These are phyloP conservation scores for Exophiala xenobiotica DNA, from an alignment of 2,329 filamentous ascomycete species.

Conservation along the genomic window DNA sequence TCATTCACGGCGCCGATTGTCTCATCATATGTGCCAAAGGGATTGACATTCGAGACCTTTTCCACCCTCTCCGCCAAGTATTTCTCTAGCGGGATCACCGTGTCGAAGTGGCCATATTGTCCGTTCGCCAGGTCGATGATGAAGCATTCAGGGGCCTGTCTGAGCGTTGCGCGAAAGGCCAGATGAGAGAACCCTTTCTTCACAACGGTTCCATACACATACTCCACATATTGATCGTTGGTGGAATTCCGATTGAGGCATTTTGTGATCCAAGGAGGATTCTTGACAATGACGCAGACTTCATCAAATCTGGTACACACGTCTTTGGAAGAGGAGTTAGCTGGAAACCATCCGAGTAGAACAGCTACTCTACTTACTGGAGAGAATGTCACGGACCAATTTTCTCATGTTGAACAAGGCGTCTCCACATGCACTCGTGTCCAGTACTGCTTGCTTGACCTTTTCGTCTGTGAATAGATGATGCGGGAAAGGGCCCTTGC, in stretches of 20 bases:
- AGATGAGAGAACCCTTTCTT: background rate
- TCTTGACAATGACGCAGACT: no score
- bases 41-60: background rate
- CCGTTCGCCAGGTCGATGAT: background rate
- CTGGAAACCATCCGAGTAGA: no score
- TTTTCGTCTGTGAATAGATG: background rate
- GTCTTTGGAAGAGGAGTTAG: no score
- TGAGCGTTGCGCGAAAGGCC: background rate
- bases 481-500: no score
- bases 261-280: no score
- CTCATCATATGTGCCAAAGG: background rate
- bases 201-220: no score
- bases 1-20: background rate
- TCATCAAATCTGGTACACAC: no score
- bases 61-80: background rate
- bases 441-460: background rate
- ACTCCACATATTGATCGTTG: no score
- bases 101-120: background rate
- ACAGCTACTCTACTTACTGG: background rate
- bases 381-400: background rate
- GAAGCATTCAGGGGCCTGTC: background rate
- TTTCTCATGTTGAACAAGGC: background rate
- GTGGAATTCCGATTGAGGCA: no score
- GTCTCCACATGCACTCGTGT: background rate
- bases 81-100: background rate